Conservation (phyloP, 2,329 filamentous ascomycete species). For the Curvularia eragrostidis region DNA sequence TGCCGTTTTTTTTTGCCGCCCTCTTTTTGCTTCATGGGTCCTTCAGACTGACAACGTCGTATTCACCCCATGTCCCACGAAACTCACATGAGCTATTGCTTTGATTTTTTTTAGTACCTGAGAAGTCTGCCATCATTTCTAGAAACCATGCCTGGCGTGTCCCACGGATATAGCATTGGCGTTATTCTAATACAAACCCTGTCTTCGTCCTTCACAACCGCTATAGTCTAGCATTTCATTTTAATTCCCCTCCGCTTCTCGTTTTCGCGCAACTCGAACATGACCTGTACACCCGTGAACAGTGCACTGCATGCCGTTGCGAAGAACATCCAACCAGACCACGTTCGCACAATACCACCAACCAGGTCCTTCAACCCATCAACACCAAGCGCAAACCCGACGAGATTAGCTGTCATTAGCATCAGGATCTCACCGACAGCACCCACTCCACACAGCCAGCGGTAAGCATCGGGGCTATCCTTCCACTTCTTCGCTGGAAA, state of each 20-base stretch:
- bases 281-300: constrained; percentile 87
- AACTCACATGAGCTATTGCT: neutral
- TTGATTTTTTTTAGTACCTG: neutral
- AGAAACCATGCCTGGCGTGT: neutral
- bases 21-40: neutral
- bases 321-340: constrained; percentile 77
- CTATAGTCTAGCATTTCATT: constrained; percentile 72
- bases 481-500: constrained; percentile 80
- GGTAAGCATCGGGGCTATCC: constrained; percentile 72
- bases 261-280: constrained; percentile 92
- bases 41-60: neutral
- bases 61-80: neutral
- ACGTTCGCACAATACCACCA: constrained; percentile 75
- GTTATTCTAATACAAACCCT: neutral
- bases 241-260: constrained; percentile 83
- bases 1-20: constrained; percentile 21
- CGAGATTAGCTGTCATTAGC: constrained; percentile 95
- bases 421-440: constrained; percentile 85
- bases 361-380: constrained; percentile 84
- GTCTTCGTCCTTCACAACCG: neutral
- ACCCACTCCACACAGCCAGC: constrained; percentile 80
- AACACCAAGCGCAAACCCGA: constrained; percentile 91
- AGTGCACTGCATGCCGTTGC: constrained; percentile 72
- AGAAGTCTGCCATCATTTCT: neutral
- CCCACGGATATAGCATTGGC: too few relatives aligned